Conservation (phyloP, 345 rosid species). For the Euphorbia tirucalli region DNA sequence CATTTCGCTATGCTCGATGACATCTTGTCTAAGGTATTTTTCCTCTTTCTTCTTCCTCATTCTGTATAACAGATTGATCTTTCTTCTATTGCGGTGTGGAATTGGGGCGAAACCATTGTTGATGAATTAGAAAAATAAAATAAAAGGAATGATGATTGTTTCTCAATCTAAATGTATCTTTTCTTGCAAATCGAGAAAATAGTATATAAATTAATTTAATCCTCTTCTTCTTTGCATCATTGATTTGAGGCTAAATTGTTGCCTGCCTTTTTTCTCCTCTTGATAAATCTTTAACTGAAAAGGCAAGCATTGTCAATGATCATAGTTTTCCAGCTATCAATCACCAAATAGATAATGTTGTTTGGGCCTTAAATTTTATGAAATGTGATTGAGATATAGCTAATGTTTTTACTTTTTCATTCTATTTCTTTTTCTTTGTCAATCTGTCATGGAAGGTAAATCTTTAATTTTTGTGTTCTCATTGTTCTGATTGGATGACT, state of each 20-base stretch:
- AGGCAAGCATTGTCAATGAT: too few species aligned
- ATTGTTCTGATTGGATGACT: not conserved
- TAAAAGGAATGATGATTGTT: not conserved
- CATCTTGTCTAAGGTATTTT: conserved; percentile 59
- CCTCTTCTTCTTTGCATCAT: not conserved
- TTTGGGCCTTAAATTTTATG: not conserved
- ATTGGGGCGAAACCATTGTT: not conserved
- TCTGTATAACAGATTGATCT: not conserved
- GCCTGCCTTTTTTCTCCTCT: not conserved
- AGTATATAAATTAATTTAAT: not conserved
- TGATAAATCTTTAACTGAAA: not conserved
- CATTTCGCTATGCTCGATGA: conserved; percentile 53
- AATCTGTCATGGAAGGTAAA: not conserved
- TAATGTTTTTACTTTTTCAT: too few species aligned
- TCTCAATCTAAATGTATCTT: too few species aligned
- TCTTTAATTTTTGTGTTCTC: not conserved
- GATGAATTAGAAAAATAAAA: not conserved
- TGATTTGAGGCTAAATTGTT: not conserved
- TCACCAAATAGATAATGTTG: not conserved
- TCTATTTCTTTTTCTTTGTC: not conserved
- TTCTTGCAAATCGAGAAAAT: not conserved
- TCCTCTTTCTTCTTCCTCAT: not conserved
- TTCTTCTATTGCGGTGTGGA: not conserved
- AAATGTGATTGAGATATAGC: not conserved
- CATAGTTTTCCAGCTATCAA: not conserved